Evolutionary conservation across 192 early-diverging fungal species (phyloP), one percentile per base, ranked within the genome.

Genomic region (Allomyces macrogynus): DNA sequence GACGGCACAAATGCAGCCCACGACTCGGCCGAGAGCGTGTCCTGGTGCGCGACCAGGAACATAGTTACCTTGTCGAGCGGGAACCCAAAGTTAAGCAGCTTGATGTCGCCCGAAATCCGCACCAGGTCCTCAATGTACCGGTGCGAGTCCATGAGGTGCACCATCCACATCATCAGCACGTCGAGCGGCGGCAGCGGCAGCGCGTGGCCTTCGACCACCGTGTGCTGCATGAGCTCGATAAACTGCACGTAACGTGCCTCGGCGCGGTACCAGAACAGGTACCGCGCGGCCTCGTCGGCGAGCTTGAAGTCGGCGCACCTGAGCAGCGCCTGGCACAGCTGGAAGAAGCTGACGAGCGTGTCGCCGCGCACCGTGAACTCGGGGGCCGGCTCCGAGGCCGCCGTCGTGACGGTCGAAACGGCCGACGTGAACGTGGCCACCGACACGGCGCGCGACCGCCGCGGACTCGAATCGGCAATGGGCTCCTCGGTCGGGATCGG

Each of bases 101-200:
- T 57, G 16, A 57, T n/a, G 49, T 57, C 49, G 16, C 49, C 49
- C 12, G 20, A 57, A 10, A 57, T 57, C 4, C 49, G 49, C 49
- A 57, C 49, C 49, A 57, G 16, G 20, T 57, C 49, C 49, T 57
- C 49, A 14, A 57, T n/a, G 16, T 57, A 57, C 12, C 49, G 49
- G 49, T 57, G 49, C 16, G 16, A 2, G 49, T 57, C 49, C 49
- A 57, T 57, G 49, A 57, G 12, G 49, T 57, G 49, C 49, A 57
- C 49, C 49, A 57, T 14, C 49, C 49, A 57, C 49, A 57, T 57
- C 16, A n/a, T 57, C 49, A 57, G 12, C 16, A 57, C 49, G 49
- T 57, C 49, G 49, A 57, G 49, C 49, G 49, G 49, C 49, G 49
- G 49, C 49, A 57, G 49, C 49, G 49, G 49, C 49, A 57, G 49